Percentiles rank a stretch among this genome's conserved stretches.
phyloP scores from a whole-genome alignment of 2,329 filamentous ascomycete genomes.

The Trichoderma afroharzianum region DNA sequence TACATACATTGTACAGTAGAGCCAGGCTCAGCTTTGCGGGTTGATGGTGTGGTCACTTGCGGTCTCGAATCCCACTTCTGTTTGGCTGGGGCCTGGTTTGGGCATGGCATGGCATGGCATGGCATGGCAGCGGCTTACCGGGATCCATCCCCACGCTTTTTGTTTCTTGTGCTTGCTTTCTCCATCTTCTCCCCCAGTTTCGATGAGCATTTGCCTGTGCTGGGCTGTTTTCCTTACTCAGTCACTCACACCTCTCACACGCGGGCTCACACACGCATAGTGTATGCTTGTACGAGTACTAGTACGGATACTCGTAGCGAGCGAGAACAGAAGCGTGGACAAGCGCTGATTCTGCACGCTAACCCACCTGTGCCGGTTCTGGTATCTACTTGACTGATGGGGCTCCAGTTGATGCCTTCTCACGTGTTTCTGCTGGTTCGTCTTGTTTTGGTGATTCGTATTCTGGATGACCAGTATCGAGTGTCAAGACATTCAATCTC shows the following conservation, averaged over 20 bases:
- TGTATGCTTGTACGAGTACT: background rate
- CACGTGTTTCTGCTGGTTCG: background rate
- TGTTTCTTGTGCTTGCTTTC: background rate
- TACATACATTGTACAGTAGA: too few relatives aligned
- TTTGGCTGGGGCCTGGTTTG: conserved; percentile 2
- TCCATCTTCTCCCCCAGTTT: background rate
- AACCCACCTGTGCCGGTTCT: background rate
- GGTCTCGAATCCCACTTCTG: conserved; percentile 4
- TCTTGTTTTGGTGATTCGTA: background rate
- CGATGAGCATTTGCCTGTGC: background rate
- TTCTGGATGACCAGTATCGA: background rate
- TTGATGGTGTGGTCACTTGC: conserved; percentile 8
- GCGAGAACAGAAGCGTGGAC: background rate
- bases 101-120: background rate
- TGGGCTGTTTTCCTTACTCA: background rate
- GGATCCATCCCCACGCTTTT: conserved; percentile 10
- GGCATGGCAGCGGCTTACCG: background rate
- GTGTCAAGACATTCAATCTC: background rate
- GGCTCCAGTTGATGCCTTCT: background rate
- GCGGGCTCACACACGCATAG: background rate
- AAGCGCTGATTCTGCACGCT: background rate
- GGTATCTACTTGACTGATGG: background rate
- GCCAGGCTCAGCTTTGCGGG: background rate
- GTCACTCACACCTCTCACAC: background rate
- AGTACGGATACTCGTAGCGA: background rate